Conservation (phyloP, 208 protist species). For the Trypanosoma cruzi region DNA sequence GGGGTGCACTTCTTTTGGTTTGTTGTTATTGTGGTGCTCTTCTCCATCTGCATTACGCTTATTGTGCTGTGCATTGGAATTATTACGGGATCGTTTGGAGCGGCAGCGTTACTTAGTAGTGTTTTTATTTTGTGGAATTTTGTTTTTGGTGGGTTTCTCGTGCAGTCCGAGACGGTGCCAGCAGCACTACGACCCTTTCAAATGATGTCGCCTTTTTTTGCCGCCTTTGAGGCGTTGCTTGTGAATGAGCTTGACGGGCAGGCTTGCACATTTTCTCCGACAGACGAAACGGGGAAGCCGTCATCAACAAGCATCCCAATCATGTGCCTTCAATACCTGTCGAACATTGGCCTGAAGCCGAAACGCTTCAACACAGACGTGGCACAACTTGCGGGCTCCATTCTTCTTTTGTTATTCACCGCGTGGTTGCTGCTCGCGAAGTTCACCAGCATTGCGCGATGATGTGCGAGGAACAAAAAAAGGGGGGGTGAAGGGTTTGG, state of each 20-base stretch:
- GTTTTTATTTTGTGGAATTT: conserved; percentile 92
- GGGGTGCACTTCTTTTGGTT: conserved; percentile 90
- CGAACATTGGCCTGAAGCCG: conserved; percentile 79
- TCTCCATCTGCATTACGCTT: conserved; percentile 83
- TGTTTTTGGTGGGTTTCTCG: conserved; percentile 91
- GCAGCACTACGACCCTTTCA: conserved; percentile 59
- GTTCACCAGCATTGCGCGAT: conserved; percentile 68
- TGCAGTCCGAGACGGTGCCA: conserved; percentile 88
- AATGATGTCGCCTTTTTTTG: conserved; percentile 85
- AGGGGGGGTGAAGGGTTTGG: neutral
- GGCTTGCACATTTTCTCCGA: conserved; percentile 78
- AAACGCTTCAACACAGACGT: conserved; percentile 76
- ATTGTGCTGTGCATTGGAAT: conserved; percentile 86
- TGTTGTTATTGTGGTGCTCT: conserved; percentile 80
- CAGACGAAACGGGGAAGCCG: conserved; percentile 74
- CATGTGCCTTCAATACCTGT: conserved; percentile 87
- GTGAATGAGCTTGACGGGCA: conserved; percentile 93
- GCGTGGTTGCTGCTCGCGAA: conserved; percentile 70
- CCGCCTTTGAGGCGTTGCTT: conserved; percentile 91
- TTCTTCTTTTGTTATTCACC: conserved; percentile 48
- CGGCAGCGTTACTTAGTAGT: conserved; percentile 84
- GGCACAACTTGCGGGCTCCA: conserved; percentile 63
- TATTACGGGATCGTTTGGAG: conserved; percentile 71
- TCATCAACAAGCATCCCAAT: conserved; percentile 63
- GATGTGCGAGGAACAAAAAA: neutral